Percentiles rank a stretch among this genome's conserved stretches.
These are phyloP conservation scores for Nemania serpens DNA, from an alignment of 2,329 filamentous ascomycete species.

Conservation along the genomic window DNA sequence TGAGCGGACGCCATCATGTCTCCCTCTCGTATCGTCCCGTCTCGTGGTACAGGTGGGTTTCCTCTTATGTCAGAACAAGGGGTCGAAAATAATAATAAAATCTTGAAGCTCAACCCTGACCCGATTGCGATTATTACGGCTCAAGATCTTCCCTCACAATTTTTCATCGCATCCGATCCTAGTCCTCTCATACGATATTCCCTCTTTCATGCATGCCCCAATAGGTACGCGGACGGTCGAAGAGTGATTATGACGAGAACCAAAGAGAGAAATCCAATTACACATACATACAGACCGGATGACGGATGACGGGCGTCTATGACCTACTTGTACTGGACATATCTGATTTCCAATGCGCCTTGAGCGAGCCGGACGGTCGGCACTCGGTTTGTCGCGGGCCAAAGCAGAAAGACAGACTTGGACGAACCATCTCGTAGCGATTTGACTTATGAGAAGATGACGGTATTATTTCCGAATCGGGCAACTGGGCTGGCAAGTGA, in stretches of 20 bases:
- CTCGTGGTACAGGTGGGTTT: no score
- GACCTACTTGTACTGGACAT: constrained; percentile 2
- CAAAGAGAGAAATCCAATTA: no score
- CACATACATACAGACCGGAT: no score
- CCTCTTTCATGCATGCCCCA: not conserved
- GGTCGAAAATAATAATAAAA: no score
- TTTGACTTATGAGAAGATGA: constrained; percentile 4
- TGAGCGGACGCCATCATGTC: constrained; percentile 15
- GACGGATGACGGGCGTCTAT: not conserved
- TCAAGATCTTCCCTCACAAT: no score
- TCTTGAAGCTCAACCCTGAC: no score
- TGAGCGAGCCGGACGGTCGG: not conserved
- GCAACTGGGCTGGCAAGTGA: not conserved
- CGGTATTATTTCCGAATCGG: not conserved
- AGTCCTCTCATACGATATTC: not conserved
- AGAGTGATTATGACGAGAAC: not conserved
- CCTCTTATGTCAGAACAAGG: no score
- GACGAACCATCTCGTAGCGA: not conserved
- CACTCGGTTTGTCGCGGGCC: constrained; percentile 28
- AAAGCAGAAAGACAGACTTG: not conserved
- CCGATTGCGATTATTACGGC: no score
- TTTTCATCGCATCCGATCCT: no score
- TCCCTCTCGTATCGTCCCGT: not conserved
- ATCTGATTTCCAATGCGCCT: constrained; percentile 8
- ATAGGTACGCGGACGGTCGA: not conserved